Evolutionary conservation across 2,329 filamentous ascomycete genomes (phyloP).

Genomic region (Sporothrix variecibatus): DNA sequence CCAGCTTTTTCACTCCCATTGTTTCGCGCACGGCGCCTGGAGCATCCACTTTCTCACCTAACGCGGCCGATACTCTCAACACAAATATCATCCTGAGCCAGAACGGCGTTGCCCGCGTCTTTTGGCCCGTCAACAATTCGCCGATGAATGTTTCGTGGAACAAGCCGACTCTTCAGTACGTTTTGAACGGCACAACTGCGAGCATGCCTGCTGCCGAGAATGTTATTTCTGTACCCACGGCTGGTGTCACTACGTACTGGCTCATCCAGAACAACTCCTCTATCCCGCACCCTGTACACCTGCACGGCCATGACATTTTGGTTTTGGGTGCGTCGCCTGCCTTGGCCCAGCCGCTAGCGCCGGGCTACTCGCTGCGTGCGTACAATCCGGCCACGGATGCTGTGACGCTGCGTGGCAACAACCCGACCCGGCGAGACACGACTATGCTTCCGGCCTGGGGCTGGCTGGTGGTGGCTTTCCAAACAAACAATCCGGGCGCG

Average conservation of each 20-base stretch:
- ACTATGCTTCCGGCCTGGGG: constrained; percentile 48
- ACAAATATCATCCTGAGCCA: constrained; percentile 28
- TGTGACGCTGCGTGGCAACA: constrained; percentile 39
- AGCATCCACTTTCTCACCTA: constrained; percentile 29
- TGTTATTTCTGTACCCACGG: constrained; percentile 21
- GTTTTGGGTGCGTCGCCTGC: constrained; percentile 37
- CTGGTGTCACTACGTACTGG: constrained; percentile 37
- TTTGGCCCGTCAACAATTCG: constrained; percentile 37
- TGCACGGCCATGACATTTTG: constrained; percentile 42
- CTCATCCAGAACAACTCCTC: constrained; percentile 40
- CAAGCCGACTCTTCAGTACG: constrained; percentile 41
- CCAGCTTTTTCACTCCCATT: constrained; percentile 30
- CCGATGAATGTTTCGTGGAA: constrained; percentile 38
- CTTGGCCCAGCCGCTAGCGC: constrained; percentile 28
- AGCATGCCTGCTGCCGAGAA: constrained; percentile 25
- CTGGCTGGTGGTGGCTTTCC: constrained; percentile 51
- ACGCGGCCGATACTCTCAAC: constrained; percentile 26
- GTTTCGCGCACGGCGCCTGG: constrained; percentile 31
- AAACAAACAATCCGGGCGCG: constrained; percentile 52
- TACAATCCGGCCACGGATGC: constrained; percentile 38
- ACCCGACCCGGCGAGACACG: constrained; percentile 52
- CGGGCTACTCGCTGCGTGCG: constrained; percentile 28
- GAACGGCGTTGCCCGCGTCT: constrained; percentile 35
- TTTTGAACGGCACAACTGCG: constrained; percentile 35
- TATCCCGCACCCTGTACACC: constrained; percentile 37